Evolutionary conservation across 768 basidiomycete genomes (phyloP), one percentile per base, ranked within the genome.

Genomic region (Tremella yokohamensis): DNA sequence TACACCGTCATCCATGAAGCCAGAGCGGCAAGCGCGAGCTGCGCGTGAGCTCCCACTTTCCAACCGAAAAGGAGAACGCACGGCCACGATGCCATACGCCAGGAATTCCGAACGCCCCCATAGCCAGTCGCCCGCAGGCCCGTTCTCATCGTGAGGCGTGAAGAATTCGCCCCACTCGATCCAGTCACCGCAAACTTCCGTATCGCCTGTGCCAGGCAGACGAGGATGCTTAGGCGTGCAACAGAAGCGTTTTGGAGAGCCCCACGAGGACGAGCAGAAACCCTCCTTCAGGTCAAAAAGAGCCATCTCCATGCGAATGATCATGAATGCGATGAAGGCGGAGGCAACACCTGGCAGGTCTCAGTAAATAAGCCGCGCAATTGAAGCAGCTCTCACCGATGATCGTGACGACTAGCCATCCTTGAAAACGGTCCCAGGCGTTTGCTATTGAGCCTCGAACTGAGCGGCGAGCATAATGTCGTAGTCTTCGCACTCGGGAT

Each of bases 261-360:
- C 86, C 85, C 87, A 87, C 0, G 80, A 80, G 0, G 77, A 75
- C 1, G 68, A 67, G 75, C 94, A 99, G 72, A 88, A 89, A 0
- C 96, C 96, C 51, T 90, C 88, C 77, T 98, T 98, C 55, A 87
- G 72, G 76, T 94, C 90, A 68, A 97, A 99, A 8, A 98, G 79
- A 82, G 84, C 86, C 72, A 88, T 87, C 70, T 99, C 96, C 58
- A 83, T 81, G 18, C 88, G 84, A 39, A 92, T 84, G 63, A 99
- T 86, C 55, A 89, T 76, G 73, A 90, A 97, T 3, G 94, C 94
- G 39, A 88, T 79, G 47, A 92, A 58, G 8, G 94, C 92, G 11
- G 89, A 88, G 22, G 90, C 70, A 72, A 92, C 84, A 0, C 93
- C 71, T 73, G 48, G 16, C 29, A 38, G 16, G 22, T 24, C 38